These are phyloP conservation scores for Fraxinus nigra DNA, from an alignment of 305 asterid genomes.

Conservation along the genomic window DNA sequence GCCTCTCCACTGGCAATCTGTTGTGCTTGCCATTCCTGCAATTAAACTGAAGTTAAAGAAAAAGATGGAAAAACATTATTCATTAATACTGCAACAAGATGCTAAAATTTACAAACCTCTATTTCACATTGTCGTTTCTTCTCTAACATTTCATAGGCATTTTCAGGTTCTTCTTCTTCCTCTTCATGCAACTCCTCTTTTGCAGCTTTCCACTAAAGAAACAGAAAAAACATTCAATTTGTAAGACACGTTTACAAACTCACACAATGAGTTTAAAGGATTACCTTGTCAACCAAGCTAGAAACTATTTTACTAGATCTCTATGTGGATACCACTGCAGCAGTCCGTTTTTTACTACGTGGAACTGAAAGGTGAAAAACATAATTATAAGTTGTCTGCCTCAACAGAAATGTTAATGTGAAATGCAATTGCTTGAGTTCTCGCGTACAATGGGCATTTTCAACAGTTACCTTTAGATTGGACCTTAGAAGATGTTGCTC, in stretches of 20 bases:
- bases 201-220: slow-evolving; percentile 92
- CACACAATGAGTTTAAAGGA: slow-evolving; percentile 12
- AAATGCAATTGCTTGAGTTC: slow-evolving; percentile 9
- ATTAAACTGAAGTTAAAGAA: slow-evolving; percentile 15
- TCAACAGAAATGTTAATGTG: background rate
- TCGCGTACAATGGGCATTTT: background rate
- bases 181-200: slow-evolving; percentile 91
- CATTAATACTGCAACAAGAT: background rate
- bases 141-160: slow-evolving; percentile 71
- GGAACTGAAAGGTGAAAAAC: slow-evolving; percentile 39
- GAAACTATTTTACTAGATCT: slow-evolving; percentile 93
- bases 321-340: slow-evolving; percentile 60
- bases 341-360: slow-evolving; percentile 67
- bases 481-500: slow-evolving; percentile 49
- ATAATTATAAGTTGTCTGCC: slow-evolving; percentile 20
- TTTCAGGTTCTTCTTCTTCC: slow-evolving; percentile 69
- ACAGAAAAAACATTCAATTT: background rate
- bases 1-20: slow-evolving; percentile 94
- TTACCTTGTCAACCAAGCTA: slow-evolving; percentile 93
- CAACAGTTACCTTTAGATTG: slow-evolving; percentile 63
- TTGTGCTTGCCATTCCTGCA: slow-evolving; percentile 85
- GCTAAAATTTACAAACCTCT: slow-evolving; percentile 55
- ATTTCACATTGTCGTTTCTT: slow-evolving; percentile 78
- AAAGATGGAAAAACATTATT: background rate
- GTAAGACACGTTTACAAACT: background rate